Percentiles rank a stretch among this genome's conserved stretches.
phyloP scores from a whole-genome alignment of 2,329 filamentous ascomycete genomes.

The Colletotrichum navitas region DNA sequence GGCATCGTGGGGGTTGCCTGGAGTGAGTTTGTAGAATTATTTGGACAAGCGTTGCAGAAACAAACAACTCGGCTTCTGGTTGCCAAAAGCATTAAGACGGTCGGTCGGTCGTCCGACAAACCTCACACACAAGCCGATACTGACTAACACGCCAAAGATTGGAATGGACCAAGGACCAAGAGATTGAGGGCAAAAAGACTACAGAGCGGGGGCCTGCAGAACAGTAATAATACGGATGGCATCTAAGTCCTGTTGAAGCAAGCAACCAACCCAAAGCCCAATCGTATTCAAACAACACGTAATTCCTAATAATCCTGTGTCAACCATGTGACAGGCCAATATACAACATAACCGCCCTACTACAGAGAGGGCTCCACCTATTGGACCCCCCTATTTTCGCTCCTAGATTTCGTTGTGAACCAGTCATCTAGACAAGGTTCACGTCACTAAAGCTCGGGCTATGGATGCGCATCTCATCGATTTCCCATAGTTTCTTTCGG shows the following conservation, averaged over 20 bases:
- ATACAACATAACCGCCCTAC: not conserved
- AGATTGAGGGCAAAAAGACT: constrained; percentile 25
- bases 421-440: constrained; percentile 42
- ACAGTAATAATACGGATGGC: constrained; percentile 36
- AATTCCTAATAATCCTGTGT: constrained; percentile 22
- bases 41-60: not conserved
- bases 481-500: constrained; percentile 29
- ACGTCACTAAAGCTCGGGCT: constrained; percentile 41
- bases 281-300: constrained; percentile 24
- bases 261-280: constrained; percentile 31
- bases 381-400: not conserved
- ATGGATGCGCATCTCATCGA: constrained; percentile 39
- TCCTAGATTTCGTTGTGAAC: not conserved
- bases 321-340: constrained; percentile 7
- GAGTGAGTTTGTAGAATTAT: not conserved
- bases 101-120: too few relatives aligned
- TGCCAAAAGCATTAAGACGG: not conserved
- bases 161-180: not conserved
- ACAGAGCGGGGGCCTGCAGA: constrained; percentile 24
- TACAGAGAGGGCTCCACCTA: not conserved
- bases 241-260: constrained; percentile 35
- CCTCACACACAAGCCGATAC: not conserved
- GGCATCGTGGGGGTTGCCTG: too few relatives aligned
- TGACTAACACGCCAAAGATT: not conserved
- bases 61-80: not conserved